A percentile compares a stretch with the other conserved stretches of the same genome.
Conservation (phyloP, 108 stramenopile genomes). For the Discostella stelligeroides region DNA sequence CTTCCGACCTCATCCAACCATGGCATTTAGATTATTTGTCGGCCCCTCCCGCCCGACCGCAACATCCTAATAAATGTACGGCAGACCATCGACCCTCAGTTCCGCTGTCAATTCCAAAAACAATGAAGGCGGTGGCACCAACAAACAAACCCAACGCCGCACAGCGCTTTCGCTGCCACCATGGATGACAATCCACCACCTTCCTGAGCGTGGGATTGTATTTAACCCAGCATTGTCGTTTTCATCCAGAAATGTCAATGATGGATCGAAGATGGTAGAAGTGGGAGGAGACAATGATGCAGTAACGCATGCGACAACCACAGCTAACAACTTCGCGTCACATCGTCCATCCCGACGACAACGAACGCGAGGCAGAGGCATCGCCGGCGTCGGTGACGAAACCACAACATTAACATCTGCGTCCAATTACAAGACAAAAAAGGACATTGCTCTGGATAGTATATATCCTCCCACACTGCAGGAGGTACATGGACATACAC, state of each 20-base stretch:
- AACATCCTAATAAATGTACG: too few relatives aligned
- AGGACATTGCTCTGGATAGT: conserved; percentile 24
- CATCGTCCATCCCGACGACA: background rate
- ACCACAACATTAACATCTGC: background rate
- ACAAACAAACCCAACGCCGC: too few relatives aligned
- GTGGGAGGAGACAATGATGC: background rate
- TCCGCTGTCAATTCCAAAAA: too few relatives aligned
- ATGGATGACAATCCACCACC: conserved; percentile 5
- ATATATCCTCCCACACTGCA: conserved; percentile 14
- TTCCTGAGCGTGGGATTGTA: conserved; percentile 12
- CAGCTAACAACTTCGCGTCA: background rate
- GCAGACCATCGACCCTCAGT: too few relatives aligned
- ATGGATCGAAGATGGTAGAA: background rate
- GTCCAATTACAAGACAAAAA: conserved; percentile 15
- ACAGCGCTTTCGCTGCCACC: background rate
- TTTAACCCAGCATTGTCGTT: background rate
- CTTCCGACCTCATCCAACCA: too few relatives aligned
- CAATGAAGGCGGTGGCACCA: too few relatives aligned
- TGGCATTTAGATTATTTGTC: too few relatives aligned
- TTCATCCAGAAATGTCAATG: background rate
- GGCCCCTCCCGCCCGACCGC: too few relatives aligned
- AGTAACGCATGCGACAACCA: background rate
- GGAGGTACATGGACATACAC: conserved; percentile 12
- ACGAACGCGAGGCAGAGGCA: background rate
- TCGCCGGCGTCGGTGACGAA: background rate